Conservation (phyloP, 2,329 filamentous ascomycete genomes). For the Neodidymelliopsis sp. region DNA sequence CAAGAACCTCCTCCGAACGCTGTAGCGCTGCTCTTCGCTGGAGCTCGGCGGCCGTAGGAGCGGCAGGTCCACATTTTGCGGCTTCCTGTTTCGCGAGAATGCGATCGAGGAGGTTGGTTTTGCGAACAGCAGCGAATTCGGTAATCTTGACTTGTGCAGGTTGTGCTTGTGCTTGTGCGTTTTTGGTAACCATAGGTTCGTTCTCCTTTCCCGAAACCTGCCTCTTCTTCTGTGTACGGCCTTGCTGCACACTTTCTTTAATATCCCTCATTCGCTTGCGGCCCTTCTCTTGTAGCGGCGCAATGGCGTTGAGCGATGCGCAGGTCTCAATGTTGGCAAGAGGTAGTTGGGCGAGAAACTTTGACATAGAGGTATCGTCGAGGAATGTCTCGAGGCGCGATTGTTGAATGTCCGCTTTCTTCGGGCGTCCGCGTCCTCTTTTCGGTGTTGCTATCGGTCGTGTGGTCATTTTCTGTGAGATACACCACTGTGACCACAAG, state of each 20-base stretch:
- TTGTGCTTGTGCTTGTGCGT: conserved; percentile 23
- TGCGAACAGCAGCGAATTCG: conserved; percentile 50
- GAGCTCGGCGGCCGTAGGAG: conserved; percentile 53
- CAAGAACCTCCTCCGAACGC: conserved; percentile 55
- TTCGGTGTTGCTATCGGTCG: conserved; percentile 44
- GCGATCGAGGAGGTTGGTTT: conserved; percentile 57
- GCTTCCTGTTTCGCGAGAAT: conserved; percentile 59
- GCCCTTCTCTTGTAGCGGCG: conserved; percentile 69
- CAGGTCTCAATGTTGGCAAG: conserved; percentile 62
- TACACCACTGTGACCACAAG: conserved; percentile 55
- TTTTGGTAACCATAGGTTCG: conserved; percentile 21
- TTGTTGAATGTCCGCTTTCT: conserved; percentile 46
- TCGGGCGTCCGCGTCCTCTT: conserved; percentile 45
- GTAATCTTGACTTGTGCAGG: conserved; percentile 47
- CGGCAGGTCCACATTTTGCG: conserved; percentile 46
- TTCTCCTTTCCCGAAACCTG: conserved; percentile 43
- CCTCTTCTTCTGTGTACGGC: conserved; percentile 42
- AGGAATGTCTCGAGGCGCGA: conserved; percentile 58
- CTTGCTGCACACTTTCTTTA: conserved; percentile 64
- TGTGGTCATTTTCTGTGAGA: conserved; percentile 29
- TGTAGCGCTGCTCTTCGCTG: conserved; percentile 57
- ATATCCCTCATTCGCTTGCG: conserved; percentile 74
- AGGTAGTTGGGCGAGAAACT: conserved; percentile 66
- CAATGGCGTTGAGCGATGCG: conserved; percentile 60
- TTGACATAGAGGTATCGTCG: conserved; percentile 43